Percentiles rank a stretch among this genome's conserved stretches.
Evolutionary conservation across 2,329 filamentous ascomycete species (phyloP).

Genomic region (Fusarium buharicum): DNA sequence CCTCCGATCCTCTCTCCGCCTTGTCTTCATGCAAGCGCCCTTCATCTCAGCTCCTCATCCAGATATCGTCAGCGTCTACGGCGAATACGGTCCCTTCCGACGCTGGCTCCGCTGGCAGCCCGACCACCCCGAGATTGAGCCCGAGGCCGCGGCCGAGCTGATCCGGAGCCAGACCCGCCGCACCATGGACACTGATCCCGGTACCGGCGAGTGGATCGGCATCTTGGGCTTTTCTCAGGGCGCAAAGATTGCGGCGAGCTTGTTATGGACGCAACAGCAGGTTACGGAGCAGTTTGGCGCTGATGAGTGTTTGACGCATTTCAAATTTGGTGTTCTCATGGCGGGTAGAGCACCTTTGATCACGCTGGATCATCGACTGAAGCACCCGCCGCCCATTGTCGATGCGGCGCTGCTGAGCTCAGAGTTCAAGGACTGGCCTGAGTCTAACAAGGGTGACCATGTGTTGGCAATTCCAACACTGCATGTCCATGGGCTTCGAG

Average conservation of each 20-base stretch:
- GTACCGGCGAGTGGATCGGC: constrained; percentile 67
- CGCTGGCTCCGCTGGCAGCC: constrained; percentile 71
- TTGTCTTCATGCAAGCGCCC: constrained; percentile 78
- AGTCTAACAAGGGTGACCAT: constrained; percentile 57
- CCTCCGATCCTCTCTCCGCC: constrained; percentile 69
- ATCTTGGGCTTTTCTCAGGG: constrained; percentile 75
- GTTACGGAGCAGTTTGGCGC: constrained; percentile 52
- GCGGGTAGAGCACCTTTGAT: constrained; percentile 50
- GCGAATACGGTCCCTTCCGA: constrained; percentile 72
- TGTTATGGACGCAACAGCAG: constrained; percentile 71
- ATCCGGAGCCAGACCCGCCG: constrained; percentile 53
- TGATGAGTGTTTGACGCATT: constrained; percentile 38
- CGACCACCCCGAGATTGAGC: constrained; percentile 64
- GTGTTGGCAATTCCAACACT: constrained; percentile 49
- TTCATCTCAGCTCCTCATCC: constrained; percentile 70
- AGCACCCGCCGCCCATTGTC: constrained; percentile 61
- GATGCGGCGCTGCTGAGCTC: constrained; percentile 39
- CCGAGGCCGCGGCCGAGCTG: constrained; percentile 53
- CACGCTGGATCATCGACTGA: constrained; percentile 54
- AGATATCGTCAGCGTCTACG: constrained; percentile 72
- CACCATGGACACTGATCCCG: constrained; percentile 66
- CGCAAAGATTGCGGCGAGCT: constrained; percentile 68
- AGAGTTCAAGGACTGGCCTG: constrained; percentile 53
- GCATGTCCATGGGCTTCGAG: constrained; percentile 61
- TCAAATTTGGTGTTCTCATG: constrained; percentile 52